These are phyloP conservation scores for Coemansia biformis DNA, from an alignment of 192 early-diverging fungal genomes.

Conservation along the genomic window DNA sequence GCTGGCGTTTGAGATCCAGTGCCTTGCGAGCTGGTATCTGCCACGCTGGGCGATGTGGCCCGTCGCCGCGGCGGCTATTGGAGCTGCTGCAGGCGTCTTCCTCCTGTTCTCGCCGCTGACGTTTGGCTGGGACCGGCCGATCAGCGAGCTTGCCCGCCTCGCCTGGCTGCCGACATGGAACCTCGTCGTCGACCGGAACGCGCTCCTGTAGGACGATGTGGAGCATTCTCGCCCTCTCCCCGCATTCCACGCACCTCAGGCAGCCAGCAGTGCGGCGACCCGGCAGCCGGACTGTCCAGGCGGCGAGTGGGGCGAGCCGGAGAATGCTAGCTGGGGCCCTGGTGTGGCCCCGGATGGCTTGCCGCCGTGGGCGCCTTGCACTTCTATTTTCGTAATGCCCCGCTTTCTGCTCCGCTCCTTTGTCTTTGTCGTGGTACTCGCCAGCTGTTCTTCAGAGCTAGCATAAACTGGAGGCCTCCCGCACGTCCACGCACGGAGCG, in stretches of 20 bases:
- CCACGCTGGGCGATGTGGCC: conserved; percentile 16
- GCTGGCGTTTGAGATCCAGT: conserved; percentile 71
- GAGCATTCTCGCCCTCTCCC: not conserved
- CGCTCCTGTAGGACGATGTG: not conserved
- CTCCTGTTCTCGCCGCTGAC: conserved; percentile 66
- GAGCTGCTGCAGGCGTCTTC: conserved; percentile 49
- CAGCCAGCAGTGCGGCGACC: too few species aligned
- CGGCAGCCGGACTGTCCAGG: too few species aligned
- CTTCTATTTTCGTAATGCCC: too few species aligned
- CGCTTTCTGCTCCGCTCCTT: not conserved
- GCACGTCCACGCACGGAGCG: too few species aligned
- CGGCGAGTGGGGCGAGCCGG: too few species aligned
- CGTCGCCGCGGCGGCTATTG: not conserved
- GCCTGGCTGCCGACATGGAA: conserved; percentile 75
- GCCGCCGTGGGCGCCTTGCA: too few species aligned
- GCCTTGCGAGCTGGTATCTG: conserved; percentile 51
- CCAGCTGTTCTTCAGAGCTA: too few species aligned
- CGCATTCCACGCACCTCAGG: too few species aligned
- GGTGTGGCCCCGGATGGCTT: too few species aligned
- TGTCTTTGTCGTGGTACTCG: too few species aligned
- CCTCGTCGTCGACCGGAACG: conserved; percentile 39
- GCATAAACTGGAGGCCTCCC: too few species aligned
- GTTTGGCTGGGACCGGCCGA: conserved; percentile 67
- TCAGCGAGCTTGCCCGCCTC: conserved; percentile 46
- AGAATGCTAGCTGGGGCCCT: too few species aligned